Evolutionary conservation across 2,329 filamentous ascomycete genomes (phyloP), one percentile per base, ranked within the genome.

Genomic region (Lecanicillium sp.): DNA sequence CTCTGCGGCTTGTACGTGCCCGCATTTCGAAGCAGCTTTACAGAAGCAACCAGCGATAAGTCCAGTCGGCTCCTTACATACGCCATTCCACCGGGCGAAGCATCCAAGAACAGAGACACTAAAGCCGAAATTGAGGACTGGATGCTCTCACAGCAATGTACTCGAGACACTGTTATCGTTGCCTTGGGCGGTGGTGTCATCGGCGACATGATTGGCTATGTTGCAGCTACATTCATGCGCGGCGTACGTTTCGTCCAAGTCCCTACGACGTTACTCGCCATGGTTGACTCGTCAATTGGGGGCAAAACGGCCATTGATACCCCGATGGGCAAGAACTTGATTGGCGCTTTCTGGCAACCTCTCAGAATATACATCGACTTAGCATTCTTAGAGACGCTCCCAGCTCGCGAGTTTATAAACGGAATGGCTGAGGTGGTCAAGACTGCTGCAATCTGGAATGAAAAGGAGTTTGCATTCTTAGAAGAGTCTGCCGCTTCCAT

Each of bases 361-460:
- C 75, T 83, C 53, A 80, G 87, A 46, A 89, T 96, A 48, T 98
- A 95, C 63, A 89, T 98, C 51, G 92, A 98, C 60, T 70, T 96
- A 44, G 75, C 80, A 40, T 96, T 98, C 56, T 71, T 98, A 40
- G 86, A 94, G 57, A 94, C 88, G 1, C 70, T 98, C 15, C 89
- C 90, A 1, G 80, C 83, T 47, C 75, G 92, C 48, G 90, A 98
- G 63, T 90, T 98, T 55, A 88, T 95, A 63, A 98, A 98, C 59
- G 92, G 92, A 44, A 95, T 98, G 90, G 92, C 90, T 18, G 92
- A 98, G 66, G 90, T 98, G 20, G 75, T 95, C 58, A 95, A 95
- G 75, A 98, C 92, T 4, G 92, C 92, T 3, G 92, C 92, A 38
- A 96, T 98, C 51, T 95, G 90, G 78, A 79, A 94, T 53, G 87